Evolutionary conservation across 2,329 filamentous ascomycete genomes (phyloP), one percentile per base, ranked within the genome.

Genomic region (Exophiala aquamarina): DNA sequence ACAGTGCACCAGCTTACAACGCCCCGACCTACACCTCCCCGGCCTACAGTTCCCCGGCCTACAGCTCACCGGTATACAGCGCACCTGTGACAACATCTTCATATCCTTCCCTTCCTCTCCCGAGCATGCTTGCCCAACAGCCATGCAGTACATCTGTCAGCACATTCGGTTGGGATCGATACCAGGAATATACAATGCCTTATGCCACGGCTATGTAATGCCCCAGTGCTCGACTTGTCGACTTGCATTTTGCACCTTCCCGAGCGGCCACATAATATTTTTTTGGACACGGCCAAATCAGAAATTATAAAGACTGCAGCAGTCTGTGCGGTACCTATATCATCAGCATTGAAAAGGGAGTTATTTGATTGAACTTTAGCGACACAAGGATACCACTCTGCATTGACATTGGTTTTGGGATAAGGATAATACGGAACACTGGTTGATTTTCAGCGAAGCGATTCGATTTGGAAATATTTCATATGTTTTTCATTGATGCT

Each of bases 81-180:
- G 82, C 88, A 40, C 47, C 57, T 3, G 39, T 43, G 17, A 52
- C 55, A 9, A 49, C 50, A 18, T 49, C 54, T 19, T 55, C 56
- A 13, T 84, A 94, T 56, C 81, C 89, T 17, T 75, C 84, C 33
- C 78, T 95, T 36, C 87, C 90, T 39, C 77, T 96, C 44, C 90
- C 91, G 34, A 95, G 89, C 72, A 87, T 91, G 81, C 75, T 95
- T 52, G 81, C 87, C 60, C 83, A 86, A 52, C 89, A 89, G 66
- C 77, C 82, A 61, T 97, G 92, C 70, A 89, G 89, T 61, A 82
- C 90, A 49, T 85, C 84, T 64, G 76, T 84, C 52, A 79, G 81
- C 59, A 79, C 83, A 56, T 94, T 94, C 66, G 88, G 87, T 60
- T 95, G 89, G 88, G 89, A 88, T 67, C 79, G 86, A 60, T 89